Conservation (phyloP, 1,139 yeast genomes). For the Taphrina populina region DNA sequence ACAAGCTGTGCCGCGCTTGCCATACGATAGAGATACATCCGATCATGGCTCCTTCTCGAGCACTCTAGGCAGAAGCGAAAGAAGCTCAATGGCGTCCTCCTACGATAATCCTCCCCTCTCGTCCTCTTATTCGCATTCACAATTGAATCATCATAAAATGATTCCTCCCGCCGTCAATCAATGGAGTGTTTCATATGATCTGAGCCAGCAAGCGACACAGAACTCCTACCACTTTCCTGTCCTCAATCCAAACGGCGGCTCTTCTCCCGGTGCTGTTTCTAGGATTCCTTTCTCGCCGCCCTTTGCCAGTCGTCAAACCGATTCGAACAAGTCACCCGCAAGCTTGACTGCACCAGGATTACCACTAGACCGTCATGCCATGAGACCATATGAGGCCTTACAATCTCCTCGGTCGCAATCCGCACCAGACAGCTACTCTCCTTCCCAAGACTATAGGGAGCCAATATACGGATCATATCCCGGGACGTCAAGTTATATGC, state of each 20-base stretch:
- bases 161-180: slow-evolving; percentile 3
- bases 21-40: slow-evolving; percentile 5
- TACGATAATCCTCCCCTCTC: slow-evolving; percentile 6
- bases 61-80: neutral
- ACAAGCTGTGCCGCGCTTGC: too few species aligned
- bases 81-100: slow-evolving; percentile 5
- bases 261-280: neutral
- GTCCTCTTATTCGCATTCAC: slow-evolving; percentile 1
- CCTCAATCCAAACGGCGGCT: too few species aligned
- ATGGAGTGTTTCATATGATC: slow-evolving; percentile 9
- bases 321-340: slow-evolving; percentile 2
- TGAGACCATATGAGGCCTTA: slow-evolving; percentile 1
- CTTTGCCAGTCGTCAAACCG: slow-evolving; percentile 4
- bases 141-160: neutral
- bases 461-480: neutral
- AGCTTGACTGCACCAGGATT: slow-evolving; percentile 3
- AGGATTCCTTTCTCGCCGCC: slow-evolving; percentile 17
- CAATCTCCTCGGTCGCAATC: slow-evolving; percentile 1
- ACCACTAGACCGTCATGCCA: neutral
- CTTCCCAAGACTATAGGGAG: neutral
- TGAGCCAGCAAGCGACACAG: slow-evolving; percentile 10
- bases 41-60: slow-evolving; percentile 11
- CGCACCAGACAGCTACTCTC: neutral
- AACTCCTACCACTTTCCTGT: slow-evolving; percentile 1
- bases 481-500: neutral